These are phyloP conservation scores for Oryza rufipogon DNA, from an alignment of 176 grass and related monocot genomes.

Conservation along the genomic window DNA sequence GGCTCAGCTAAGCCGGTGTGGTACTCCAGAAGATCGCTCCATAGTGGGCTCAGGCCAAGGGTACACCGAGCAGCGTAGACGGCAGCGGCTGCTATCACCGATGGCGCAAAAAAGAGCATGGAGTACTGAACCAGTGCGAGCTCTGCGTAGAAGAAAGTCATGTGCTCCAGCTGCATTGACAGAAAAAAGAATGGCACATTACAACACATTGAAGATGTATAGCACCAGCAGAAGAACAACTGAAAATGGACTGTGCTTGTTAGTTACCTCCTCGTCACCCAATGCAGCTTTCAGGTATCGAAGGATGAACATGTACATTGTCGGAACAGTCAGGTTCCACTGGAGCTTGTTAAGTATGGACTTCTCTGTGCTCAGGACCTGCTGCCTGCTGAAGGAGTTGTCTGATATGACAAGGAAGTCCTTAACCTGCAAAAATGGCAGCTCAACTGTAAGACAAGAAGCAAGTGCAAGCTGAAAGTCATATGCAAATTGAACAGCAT, in stretches of 20 bases:
- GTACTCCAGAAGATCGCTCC: slow-evolving; percentile 50
- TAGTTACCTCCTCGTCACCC: slow-evolving; percentile 47
- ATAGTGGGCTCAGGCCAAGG: slow-evolving; percentile 42
- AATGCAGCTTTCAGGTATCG: slow-evolving; percentile 64
- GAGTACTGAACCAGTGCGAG: slow-evolving; percentile 63
- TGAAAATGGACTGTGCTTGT: background rate
- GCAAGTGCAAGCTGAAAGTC: no score
- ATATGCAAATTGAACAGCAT: no score
- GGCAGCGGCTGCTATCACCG: slow-evolving; percentile 48
- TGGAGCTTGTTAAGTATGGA: slow-evolving; percentile 62
- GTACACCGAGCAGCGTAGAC: slow-evolving; percentile 52
- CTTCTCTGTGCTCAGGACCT: slow-evolving; percentile 63
- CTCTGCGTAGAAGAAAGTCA: slow-evolving; percentile 76
- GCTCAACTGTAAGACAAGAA: slow-evolving; percentile 10
- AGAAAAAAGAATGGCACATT: background rate
- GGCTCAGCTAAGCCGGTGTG: slow-evolving; percentile 50
- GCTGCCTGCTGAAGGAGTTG: slow-evolving; percentile 49
- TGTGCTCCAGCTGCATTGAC: slow-evolving; percentile 65
- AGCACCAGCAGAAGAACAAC: background rate
- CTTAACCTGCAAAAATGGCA: slow-evolving; percentile 42
- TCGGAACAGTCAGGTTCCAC: slow-evolving; percentile 82
- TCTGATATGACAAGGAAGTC: slow-evolving; percentile 60
- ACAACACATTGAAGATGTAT: background rate
- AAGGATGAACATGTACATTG: slow-evolving; percentile 67
- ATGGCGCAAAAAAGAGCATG: slow-evolving; percentile 57